Percentiles rank a stretch among this genome's conserved stretches.
phyloP scores from a whole-genome alignment of 2,329 filamentous ascomycete species.

The Stagonosporopsis vannaccii region DNA sequence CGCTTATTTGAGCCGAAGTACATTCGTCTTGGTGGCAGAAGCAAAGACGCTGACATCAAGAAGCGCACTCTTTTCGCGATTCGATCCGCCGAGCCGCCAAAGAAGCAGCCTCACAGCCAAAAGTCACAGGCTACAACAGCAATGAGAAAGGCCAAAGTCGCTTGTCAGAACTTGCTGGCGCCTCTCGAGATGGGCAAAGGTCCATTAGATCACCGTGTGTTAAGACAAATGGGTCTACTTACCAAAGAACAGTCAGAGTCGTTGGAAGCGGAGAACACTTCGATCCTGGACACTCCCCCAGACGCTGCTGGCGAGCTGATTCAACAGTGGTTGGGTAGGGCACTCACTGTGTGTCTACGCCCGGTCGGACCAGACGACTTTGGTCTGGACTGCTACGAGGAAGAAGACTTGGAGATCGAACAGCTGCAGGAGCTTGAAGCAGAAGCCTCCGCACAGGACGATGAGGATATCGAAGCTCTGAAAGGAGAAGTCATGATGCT shows the following conservation, averaged over 20 bases:
- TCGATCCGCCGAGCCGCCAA: conserved; percentile 42
- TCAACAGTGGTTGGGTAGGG: conserved; percentile 65
- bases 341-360: conserved; percentile 55
- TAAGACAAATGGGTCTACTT: conserved; percentile 66
- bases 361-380: conserved; percentile 57
- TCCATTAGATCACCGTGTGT: conserved; percentile 45
- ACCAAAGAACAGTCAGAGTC: conserved; percentile 69
- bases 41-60: conserved; percentile 70
- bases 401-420: conserved; percentile 68
- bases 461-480: conserved; percentile 56
- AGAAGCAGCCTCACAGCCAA: conserved; percentile 47
- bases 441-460: conserved; percentile 61
- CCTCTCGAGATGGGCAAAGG: conserved; percentile 33
- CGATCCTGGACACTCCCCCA: conserved; percentile 50
- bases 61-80: conserved; percentile 72
- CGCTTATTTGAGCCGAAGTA: conserved; percentile 68
- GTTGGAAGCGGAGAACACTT: conserved; percentile 59
- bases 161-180: conserved; percentile 35
- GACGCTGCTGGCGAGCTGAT: conserved; percentile 51
- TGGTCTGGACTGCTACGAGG: conserved; percentile 61
- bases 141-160: conserved; percentile 47
- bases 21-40: conserved; percentile 73
- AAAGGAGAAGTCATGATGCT: conserved; percentile 41
- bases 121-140: conserved; percentile 50
- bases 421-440: conserved; percentile 67